Base-by-base conservation (phyloP, 2,329 filamentous ascomycete species). In the Botryotinia globosa region DNA sequence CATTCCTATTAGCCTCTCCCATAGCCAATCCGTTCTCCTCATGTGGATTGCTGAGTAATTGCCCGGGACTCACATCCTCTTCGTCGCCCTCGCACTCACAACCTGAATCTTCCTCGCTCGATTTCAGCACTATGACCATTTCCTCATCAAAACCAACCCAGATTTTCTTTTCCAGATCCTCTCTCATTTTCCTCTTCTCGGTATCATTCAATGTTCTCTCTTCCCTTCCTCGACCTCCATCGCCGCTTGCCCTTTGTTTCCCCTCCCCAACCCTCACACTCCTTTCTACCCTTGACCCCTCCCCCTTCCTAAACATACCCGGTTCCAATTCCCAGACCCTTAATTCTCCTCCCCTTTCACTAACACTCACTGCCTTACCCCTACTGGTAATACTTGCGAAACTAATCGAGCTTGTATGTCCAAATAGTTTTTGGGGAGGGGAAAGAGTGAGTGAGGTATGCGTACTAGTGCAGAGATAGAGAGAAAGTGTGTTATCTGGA, bases 91-190 rank as follows among this genome's bases (percentile, higher is more conserved):
- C 44, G 14, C 54, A 54, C 22, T 56, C 70, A 59, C 54, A 56
- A 6, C 39, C 63, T 10, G 51, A 32, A 22, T 54, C 63, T 44
- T 67, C 39, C 22, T 29, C 37, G 16, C 63, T 68, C 22, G 42
- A 65, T 70, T 88, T 86, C 74, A 92, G 81, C 62, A 92, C 85
- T 75, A 92, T 86, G 20, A 93, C 89, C 75, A 89, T 88, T 79
- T 92, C 90, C 65, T 93, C 91, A 79, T 93, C 90, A 79, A 93
- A 93, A 0, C 89, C 90, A 25, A 93, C 85, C 85, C 88, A 91
- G 20, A 86, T 86, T 69, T 77, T 80, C 51, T 62, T 73, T n/a
- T 69, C 75, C 39, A 72, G 69, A 39, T 73, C 42, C 29, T 71
- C 44, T 56, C 34, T 32, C 45, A 20, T 69, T 29, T n/a, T 34